Evolutionary conservation across 176 grass and related monocot species (phyloP).

Genomic region (Musa itinerans): DNA sequence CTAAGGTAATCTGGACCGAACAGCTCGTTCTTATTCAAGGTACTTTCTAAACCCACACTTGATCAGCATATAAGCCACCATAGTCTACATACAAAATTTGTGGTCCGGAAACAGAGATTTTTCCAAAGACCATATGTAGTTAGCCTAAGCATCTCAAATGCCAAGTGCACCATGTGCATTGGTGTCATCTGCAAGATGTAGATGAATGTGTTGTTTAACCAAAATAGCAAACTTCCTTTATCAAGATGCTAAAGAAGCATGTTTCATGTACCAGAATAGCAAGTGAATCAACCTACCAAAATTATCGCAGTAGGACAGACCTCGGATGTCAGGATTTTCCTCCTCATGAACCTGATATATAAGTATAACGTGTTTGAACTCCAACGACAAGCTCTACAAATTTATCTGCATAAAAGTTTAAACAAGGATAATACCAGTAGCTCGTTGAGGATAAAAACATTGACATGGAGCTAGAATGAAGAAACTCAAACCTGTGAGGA

Average conservation of each 20-base stretch:
- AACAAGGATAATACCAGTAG: neutral
- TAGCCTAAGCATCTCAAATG: neutral
- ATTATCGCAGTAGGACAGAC: neutral
- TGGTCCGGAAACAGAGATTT: neutral
- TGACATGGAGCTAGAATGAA: neutral
- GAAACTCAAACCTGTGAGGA: slow-evolving; percentile 48
- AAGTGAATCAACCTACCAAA: neutral
- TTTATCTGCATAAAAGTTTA: slow-evolving; percentile 49
- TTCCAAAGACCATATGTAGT: neutral
- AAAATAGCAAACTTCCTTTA: neutral
- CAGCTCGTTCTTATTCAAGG: neutral
- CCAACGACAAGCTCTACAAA: slow-evolving; percentile 77
- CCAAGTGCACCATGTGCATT: neutral
- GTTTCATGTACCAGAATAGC: neutral
- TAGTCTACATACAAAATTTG: neutral
- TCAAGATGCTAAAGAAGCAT: neutral
- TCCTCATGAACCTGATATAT: slow-evolving; percentile 77
- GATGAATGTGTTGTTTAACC: neutral
- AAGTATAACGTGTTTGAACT: slow-evolving; percentile 82
- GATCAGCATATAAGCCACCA: neutral
- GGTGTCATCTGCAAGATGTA: neutral
- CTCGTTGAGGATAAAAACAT: neutral
- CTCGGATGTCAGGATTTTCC: neutral
- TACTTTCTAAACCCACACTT: neutral
- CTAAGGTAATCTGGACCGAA: neutral